Base-by-base conservation (phyloP, 148 eudicot genomes). In the Mesembryanthemum crystallinum region DNA sequence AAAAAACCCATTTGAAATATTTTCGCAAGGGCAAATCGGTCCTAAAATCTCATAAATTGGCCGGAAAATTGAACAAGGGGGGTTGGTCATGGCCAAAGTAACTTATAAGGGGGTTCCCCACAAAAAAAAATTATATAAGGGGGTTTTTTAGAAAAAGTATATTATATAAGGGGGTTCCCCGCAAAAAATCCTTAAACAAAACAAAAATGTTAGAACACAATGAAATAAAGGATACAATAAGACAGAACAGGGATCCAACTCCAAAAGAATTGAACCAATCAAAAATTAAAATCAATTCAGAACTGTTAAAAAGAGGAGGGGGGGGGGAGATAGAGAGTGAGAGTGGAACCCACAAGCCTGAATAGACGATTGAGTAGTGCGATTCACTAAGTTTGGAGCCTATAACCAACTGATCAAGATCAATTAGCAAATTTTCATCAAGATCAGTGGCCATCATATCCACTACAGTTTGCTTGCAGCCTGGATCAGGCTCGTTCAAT, bases 341-440 rank as follows among this genome's bases (percentile, higher is more conserved):
- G 58, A 75, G 32, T 45, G 59, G 28, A 59, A 18, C 85, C 55
- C 73, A 83, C 85, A 71, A 59, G 57, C 82, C 80, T 33, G 77
- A 72, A 64, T 79, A 83, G 64, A 79, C 82, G 27, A 79, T 37
- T 23, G 85, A 79, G 61, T 71, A 72, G 29, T 55, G 57, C 23
- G 82, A 74, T 45, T 79, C 85, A 67, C 80, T 67, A 63, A 83
- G 76, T 71, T 66, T 76, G 39, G 79, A 63, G 29, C 74, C 71
- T 14, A 79, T 61, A 10, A 73, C 70, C 64, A 83, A 81, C 61
- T 75, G 49, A 37, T 61, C 35, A 49, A 52, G 60, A 62, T 83
- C 75, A 10, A 83, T 79, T 63, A 76, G 57, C 23, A 79, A 65
- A 18, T 75, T 47, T 18, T 72, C 57, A 30, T 82, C 82, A 39